phyloP scores from a whole-genome alignment of 306 rosid species.

The Urtica urens region DNA sequence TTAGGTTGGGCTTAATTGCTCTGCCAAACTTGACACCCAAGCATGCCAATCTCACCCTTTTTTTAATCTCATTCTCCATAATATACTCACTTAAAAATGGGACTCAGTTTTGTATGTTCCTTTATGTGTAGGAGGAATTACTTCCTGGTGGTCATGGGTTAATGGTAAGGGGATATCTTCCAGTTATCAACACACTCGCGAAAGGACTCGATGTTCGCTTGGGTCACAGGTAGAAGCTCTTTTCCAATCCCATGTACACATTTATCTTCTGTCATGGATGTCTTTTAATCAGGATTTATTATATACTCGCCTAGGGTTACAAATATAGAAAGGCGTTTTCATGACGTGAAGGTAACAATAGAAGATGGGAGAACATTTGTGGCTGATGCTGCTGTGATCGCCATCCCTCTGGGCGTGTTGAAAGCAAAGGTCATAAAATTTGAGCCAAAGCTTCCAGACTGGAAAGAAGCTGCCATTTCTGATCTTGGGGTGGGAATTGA shows the following conservation, averaged over 20 bases:
- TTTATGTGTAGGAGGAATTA: slow-evolving; percentile 58
- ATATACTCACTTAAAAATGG: no score
- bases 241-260: background rate
- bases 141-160: slow-evolving; percentile 99
- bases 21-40: no score
- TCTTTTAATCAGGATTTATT: slow-evolving; percentile 11
- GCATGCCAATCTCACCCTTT: no score
- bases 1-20: no score
- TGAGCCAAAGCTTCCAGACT: slow-evolving; percentile 94
- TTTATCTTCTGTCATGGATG: slow-evolving; percentile 8
- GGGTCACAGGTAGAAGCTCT: slow-evolving; percentile 52
- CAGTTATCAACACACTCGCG: slow-evolving; percentile 86
- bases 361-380: slow-evolving; percentile 67
- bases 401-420: slow-evolving; percentile 91
- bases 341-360: slow-evolving; percentile 67
- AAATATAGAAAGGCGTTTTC: slow-evolving; percentile 52
- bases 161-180: slow-evolving; percentile 90
- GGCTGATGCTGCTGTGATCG: slow-evolving; percentile 83
- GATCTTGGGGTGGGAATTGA: slow-evolving; percentile 92
- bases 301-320: slow-evolving; percentile 58
- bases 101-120: background rate
- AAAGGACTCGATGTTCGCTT: slow-evolving; percentile 90
- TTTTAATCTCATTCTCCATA: no score
- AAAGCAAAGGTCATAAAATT: slow-evolving; percentile 61
- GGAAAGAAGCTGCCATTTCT: slow-evolving; percentile 86